Conservation (phyloP, 164 flowering plant genomes). For the Saururus chinensis region DNA sequence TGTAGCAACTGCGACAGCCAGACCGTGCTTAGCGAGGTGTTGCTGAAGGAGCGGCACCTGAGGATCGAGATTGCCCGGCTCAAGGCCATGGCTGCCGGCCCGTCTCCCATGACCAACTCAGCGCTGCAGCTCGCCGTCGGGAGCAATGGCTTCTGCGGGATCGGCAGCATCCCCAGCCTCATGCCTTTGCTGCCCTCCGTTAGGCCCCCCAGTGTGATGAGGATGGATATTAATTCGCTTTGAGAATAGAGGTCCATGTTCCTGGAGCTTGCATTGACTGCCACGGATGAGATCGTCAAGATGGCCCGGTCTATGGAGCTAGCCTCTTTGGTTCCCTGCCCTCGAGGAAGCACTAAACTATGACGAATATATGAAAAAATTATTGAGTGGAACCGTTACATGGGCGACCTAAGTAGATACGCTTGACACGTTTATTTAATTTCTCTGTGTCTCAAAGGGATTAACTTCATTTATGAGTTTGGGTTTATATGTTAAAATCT, state of each 20-base stretch:
- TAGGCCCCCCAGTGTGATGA: conserved; percentile 18
- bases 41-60: conserved; percentile 85
- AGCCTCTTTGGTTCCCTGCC: conserved; percentile 72
- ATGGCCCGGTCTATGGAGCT: conserved; percentile 72
- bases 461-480: too few relatives aligned
- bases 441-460: too few relatives aligned
- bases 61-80: conserved; percentile 84
- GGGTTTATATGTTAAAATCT: too few relatives aligned
- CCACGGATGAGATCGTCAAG: conserved; percentile 89
- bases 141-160: conserved; percentile 27
- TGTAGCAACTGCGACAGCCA: conserved; percentile 92
- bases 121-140: conserved; percentile 82
- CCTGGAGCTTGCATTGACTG: conserved; percentile 77
- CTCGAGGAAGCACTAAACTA: conserved; percentile 47
- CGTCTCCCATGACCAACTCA: conserved; percentile 45
- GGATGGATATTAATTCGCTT: conserved; percentile 41
- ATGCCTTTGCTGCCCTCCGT: conserved; percentile 21
- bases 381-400: too few relatives aligned
- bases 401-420: too few relatives aligned
- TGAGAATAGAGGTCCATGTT: conserved; percentile 83
- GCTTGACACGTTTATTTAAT: too few relatives aligned
- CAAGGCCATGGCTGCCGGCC: conserved; percentile 30
- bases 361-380: conserved; percentile 87
- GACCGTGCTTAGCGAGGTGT: conserved; percentile 74
- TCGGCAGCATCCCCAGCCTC: conserved; percentile 26